Evolutionary conservation across 2,329 filamentous ascomycete genomes (phyloP), one percentile per base, ranked within the genome.

Genomic region (Fusarium algeriense): DNA sequence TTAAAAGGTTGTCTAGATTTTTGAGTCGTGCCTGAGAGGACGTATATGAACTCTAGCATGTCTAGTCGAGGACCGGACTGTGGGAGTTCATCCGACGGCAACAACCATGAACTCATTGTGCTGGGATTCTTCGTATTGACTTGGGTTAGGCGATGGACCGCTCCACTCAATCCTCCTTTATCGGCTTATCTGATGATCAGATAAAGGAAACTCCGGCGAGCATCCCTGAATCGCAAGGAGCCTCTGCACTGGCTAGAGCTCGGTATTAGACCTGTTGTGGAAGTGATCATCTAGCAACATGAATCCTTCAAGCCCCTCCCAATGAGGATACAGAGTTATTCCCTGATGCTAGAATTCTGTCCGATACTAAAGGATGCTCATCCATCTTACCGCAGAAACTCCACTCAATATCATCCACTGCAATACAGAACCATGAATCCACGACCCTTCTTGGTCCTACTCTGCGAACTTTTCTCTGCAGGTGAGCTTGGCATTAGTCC

Each of bases 181-280:
- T 56, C 52, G 60, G 50, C 67, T 67, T 60, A 70, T 71, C 64
- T 50, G 69, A 71, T 69, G 43, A 69, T 73, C 70, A 64, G 70
- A 73, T 73, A 73, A 73, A 40, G 19, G 44, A 43, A 60, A 40
- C 43, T 41, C 53, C 26, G 26, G 26, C 28, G 20, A 41, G 19
- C n/a, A 71, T 68, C 40, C 67, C 44, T 71, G 57, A 41, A 34
- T 45, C 28, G 11, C 43, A 60, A 46, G 37, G 44, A 67, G 43
- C 44, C 34, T 61, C 55, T 66, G 52, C 64, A 37, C 41, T 23
- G 13, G 37, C 38, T 49, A 45, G 45, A 59, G 20, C 37, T 54
- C 35, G n/a, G 35, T 37, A 46, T 57, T 57, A 41, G 30, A 35
- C 54, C 46, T 23, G 9, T 48, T 54, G 17, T 3, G 52, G 69